Percentiles rank a stretch among this genome's conserved stretches.
Evolutionary conservation across 257 asterid species (phyloP).

Genomic region (Solanum ahanhuiri): DNA sequence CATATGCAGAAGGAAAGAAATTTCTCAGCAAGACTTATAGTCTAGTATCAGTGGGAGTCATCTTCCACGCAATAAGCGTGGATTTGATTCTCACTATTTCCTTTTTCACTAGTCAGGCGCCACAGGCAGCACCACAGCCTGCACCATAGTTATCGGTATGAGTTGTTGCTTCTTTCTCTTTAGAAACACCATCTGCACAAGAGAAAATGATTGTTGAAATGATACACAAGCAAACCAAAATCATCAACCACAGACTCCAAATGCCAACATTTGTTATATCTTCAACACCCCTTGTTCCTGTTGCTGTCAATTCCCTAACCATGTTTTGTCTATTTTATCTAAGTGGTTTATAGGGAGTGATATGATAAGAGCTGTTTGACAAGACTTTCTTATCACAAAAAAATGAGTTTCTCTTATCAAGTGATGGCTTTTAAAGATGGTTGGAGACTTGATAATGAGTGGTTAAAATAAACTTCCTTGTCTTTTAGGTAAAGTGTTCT

Average conservation of each 20-base stretch:
- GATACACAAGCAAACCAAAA: conserved; percentile 10
- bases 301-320: conserved; percentile 17
- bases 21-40: not conserved
- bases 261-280: conserved; percentile 2
- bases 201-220: conserved; percentile 14
- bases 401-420: not conserved
- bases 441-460: not conserved
- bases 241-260: conserved; percentile 13
- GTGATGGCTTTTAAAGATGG: not conserved
- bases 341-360: not conserved
- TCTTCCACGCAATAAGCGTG: not conserved
- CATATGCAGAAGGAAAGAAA: not conserved
- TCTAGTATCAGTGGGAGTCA: not conserved
- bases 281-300: not conserved
- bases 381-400: not conserved
- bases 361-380: not conserved
- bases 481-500: not conserved
- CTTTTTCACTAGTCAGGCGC: conserved; percentile 12
- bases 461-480: not conserved
- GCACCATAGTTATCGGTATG: conserved; percentile 6
- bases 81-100: not conserved
- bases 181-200: conserved; percentile 27
- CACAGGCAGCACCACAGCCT: conserved; percentile 27
- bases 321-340: not conserved
- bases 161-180: conserved; percentile 8